A percentile compares a stretch with the other conserved stretches of the same genome.
Evolutionary conservation across 148 eudicot genomes (phyloP).

Genomic region (Silene latifolia): DNA sequence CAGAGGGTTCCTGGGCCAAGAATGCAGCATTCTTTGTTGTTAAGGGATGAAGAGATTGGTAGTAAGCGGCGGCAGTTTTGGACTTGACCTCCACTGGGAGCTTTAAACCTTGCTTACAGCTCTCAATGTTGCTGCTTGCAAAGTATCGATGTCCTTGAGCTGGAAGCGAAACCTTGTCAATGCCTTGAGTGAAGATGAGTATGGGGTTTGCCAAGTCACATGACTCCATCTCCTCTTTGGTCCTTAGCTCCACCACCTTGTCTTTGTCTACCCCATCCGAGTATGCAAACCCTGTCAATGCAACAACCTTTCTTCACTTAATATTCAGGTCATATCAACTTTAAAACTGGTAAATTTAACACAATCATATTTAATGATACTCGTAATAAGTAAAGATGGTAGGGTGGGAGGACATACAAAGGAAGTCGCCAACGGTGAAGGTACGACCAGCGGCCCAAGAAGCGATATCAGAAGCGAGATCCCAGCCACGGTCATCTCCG

Average conservation of each 20-base stretch:
- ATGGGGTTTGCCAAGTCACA: constrained; percentile 70
- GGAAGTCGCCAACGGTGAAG: constrained; percentile 65
- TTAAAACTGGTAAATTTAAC: no score
- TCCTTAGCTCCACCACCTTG: constrained; percentile 61
- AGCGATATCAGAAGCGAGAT: constrained; percentile 38
- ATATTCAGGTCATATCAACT: no score
- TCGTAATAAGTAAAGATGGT: no score
- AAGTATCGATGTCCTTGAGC: constrained; percentile 70
- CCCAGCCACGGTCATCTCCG: constrained; percentile 64
- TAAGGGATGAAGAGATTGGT: not conserved
- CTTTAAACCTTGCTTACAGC: constrained; percentile 68
- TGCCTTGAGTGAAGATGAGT: constrained; percentile 59
- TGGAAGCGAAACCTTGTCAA: constrained; percentile 43
- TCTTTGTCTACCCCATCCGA: constrained; percentile 45
- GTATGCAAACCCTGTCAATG: constrained; percentile 61
- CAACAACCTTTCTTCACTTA: not conserved
- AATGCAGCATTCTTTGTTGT: constrained; percentile 8
- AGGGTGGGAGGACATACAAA: constrained; percentile 42
- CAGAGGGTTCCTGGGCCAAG: constrained; percentile 23
- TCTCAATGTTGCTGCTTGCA: constrained; percentile 51
- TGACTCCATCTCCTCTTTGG: constrained; percentile 51
- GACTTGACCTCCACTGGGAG: constrained; percentile 59
- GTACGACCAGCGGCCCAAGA: constrained; percentile 50
- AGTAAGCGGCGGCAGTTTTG: constrained; percentile 19
- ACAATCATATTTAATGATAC: no score